A percentile compares a stretch with the other conserved stretches of the same genome.
phyloP scores from a whole-genome alignment of 2,329 filamentous ascomycete genomes.

The Alternaria infectoria region DNA sequence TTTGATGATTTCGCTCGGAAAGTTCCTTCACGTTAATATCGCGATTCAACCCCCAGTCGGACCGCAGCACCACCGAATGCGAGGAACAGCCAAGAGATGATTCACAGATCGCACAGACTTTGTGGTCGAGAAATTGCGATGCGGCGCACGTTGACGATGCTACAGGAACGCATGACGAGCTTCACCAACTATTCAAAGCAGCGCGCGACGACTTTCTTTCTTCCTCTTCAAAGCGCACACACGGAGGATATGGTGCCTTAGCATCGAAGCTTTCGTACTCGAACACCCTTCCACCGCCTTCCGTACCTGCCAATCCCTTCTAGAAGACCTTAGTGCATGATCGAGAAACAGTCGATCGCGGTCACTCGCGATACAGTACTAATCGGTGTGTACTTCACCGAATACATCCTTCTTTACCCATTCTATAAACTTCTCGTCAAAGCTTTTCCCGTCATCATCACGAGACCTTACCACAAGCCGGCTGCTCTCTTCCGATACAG shows the following conservation, averaged over 20 bases:
- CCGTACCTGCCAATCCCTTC: neutral
- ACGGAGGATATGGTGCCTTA: neutral
- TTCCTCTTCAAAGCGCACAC: neutral
- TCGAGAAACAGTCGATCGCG: constrained; percentile 35
- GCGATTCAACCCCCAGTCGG: neutral
- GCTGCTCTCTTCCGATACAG: constrained; percentile 32
- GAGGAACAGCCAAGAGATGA: neutral
- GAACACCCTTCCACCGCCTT: neutral
- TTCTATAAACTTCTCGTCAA: neutral
- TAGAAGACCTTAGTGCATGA: constrained; percentile 17
- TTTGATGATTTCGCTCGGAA: neutral
- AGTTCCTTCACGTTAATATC: neutral
- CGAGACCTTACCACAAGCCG: neutral
- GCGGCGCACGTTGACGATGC: neutral
- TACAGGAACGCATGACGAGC: neutral
- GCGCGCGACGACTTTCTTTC: neutral
- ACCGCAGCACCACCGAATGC: neutral
- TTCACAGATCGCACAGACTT: neutral
- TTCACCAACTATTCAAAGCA: neutral
- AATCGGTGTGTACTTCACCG: neutral
- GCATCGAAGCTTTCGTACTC: neutral
- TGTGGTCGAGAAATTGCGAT: neutral
- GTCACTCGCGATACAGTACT: constrained; percentile 8
- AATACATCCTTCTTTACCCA: neutral
- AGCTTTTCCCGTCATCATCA: neutral